Evolutionary conservation across 1,139 yeast species (phyloP), one percentile per base, ranked within the genome.

Genomic region (Meyerozyma elateridarum): DNA sequence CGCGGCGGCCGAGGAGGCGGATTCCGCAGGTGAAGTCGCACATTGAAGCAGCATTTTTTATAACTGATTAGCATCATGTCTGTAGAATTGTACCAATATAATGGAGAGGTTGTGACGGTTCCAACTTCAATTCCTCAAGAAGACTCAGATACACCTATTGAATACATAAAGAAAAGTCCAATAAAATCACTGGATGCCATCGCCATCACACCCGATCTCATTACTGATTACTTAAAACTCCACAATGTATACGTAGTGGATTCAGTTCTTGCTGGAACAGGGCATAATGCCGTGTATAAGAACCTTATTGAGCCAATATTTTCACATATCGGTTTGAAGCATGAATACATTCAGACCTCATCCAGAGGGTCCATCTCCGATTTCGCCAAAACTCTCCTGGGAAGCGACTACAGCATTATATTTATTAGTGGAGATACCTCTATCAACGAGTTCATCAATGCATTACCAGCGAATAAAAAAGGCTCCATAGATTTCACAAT

Each of bases 401-500:
- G 41, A 6, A 37, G 46, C 1, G 36, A 37, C 5, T 41, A 60
- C 15, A 72, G 83, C 0, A 61, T 85, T 3, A 52, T 85, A 1
- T 60, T 88, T 25, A 56, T 88, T 15, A 83, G 94, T 30, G 96
- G 96, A 1, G 96, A 88, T 48, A 88, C 96, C 0, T 79, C 94
- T 1, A 63, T 87, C 8, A 76, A 73, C 32, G 97, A 88, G 52
- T 76, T 88, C 37, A 49, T 85, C 36, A 87, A 88, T 50, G 64
- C 64, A 2, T 49, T 82, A 11, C 31, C 35, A 1, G 25, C 33
- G 1, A 31, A 19, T 3, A 30, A 26, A 1, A 12, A 8, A 6
- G 33, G 31, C 1, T 42, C 51, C 2, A 39, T 43, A 5, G 31
- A 26, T 2, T 18, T 25, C 6, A 32, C 15, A 3, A 39, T 37